These are phyloP conservation scores for Xylaria flabelliformis DNA, from an alignment of 495 filamentous ascomycete genomes.

Conservation along the genomic window DNA sequence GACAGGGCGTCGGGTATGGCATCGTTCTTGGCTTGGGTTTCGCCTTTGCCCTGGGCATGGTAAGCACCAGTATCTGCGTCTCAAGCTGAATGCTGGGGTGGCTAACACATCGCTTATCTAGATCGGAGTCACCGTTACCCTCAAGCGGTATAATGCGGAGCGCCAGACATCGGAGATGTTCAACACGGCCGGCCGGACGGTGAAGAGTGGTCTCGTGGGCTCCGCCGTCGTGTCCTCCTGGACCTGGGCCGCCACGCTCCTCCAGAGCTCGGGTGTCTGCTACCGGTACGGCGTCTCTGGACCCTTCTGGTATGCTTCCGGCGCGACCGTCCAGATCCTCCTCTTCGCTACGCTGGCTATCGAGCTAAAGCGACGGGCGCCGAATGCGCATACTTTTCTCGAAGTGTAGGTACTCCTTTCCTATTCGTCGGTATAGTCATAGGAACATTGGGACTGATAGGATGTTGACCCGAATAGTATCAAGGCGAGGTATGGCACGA, in stretches of 20 bases:
- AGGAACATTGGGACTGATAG: slow-evolving; percentile 24
- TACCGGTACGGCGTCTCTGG: slow-evolving; percentile 93
- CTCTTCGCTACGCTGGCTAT: slow-evolving; percentile 94
- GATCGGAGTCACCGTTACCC: slow-evolving; percentile 75
- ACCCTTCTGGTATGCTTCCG: slow-evolving; percentile 85
- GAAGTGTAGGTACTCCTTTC: slow-evolving; percentile 72
- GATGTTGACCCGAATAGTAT: slow-evolving; percentile 37
- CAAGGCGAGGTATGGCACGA: slow-evolving; percentile 62
- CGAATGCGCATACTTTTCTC: slow-evolving; percentile 87
- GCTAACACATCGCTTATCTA: slow-evolving; percentile 27
- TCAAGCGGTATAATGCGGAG: slow-evolving; percentile 90
- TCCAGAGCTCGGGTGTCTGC: slow-evolving; percentile 86
- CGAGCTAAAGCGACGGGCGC: slow-evolving; percentile 85
- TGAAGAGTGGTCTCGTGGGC: slow-evolving; percentile 93
- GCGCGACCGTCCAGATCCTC: slow-evolving; percentile 76
- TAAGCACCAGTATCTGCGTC: slow-evolving; percentile 45
- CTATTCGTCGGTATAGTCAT: slow-evolving; percentile 21
- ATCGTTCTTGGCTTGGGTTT: slow-evolving; percentile 80
- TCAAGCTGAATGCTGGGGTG: slow-evolving; percentile 19
- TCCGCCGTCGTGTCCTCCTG: slow-evolving; percentile 94
- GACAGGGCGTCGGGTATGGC: slow-evolving; percentile 79
- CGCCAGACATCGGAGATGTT: slow-evolving; percentile 98
- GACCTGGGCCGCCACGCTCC: slow-evolving; percentile 88
- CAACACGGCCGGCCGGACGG: slow-evolving; percentile 89
- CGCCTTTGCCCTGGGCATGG: slow-evolving; percentile 78